phyloP scores from a whole-genome alignment of 148 eudicot species.

The Vaccinium vitisidaea region DNA sequence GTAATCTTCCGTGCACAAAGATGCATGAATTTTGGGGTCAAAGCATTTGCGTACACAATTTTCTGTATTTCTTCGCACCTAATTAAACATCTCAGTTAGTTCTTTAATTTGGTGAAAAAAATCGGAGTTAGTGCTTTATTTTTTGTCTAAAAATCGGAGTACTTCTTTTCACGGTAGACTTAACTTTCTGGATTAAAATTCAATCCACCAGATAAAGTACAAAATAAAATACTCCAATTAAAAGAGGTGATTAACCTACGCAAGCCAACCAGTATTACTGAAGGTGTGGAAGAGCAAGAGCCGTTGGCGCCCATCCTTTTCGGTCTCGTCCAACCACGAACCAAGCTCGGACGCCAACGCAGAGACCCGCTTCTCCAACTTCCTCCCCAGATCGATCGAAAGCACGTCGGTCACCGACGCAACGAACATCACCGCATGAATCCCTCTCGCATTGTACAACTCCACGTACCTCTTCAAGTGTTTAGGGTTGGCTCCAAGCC shows the following conservation, averaged over 20 bases:
- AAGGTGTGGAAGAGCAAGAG: conserved; percentile 82
- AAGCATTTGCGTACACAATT: no score
- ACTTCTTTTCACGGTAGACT: no score
- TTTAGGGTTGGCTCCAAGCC: conserved; percentile 77
- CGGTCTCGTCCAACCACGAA: conserved; percentile 53
- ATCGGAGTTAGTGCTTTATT: no score
- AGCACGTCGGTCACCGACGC: conserved; percentile 68
- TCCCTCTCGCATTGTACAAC: conserved; percentile 60
- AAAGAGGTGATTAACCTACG: conserved; percentile 53
- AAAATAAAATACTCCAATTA: neutral
- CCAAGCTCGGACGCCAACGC: conserved; percentile 48
- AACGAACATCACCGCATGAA: conserved; percentile 59
- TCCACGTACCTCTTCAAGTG: conserved; percentile 76
- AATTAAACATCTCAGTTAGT: no score
- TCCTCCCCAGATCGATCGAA: conserved; percentile 68
- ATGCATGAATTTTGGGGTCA: no score
- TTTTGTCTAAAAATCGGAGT: no score
- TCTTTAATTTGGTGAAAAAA: no score
- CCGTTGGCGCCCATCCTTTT: conserved; percentile 44
- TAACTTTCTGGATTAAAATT: neutral
- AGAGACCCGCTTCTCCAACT: conserved; percentile 45
- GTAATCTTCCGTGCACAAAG: no score
- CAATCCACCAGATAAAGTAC: neutral
- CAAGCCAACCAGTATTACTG: conserved; percentile 99
- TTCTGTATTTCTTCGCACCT: no score